Conservation (phyloP, 495 filamentous ascomycete genomes). For the Xylaria intraflava region DNA sequence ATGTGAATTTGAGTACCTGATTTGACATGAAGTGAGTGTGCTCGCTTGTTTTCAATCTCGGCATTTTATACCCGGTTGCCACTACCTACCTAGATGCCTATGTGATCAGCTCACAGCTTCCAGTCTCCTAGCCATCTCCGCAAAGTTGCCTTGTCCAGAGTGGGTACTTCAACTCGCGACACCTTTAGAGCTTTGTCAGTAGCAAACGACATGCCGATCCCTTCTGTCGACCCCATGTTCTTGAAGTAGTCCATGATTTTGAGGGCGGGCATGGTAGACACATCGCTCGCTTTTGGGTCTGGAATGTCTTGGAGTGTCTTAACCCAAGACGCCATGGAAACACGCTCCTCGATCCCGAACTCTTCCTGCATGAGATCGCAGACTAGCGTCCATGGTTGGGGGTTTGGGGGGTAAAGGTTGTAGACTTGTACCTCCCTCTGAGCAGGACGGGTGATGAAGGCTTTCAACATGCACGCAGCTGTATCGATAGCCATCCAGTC, state of each 20-base stretch:
- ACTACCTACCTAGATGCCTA: too few species aligned
- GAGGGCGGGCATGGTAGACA: constrained; percentile 3
- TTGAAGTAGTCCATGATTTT: constrained; percentile 9
- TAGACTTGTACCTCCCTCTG: constrained; percentile 4
- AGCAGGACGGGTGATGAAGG: too few species aligned
- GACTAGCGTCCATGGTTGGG: constrained; percentile 3
- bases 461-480: constrained; percentile 15
- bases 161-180: background rate
- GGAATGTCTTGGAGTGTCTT: constrained; percentile 1
- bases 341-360: background rate
- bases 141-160: background rate
- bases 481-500: constrained; percentile 31
- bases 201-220: background rate
- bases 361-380: background rate
- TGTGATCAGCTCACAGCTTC: too few species aligned
- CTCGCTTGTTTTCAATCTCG: too few species aligned
- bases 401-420: background rate
- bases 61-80: too few species aligned
- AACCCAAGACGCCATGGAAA: constrained; percentile 1
- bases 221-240: background rate
- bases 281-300: background rate
- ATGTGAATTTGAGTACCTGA: too few species aligned
- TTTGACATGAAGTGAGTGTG: too few species aligned
- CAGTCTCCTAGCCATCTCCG: background rate
- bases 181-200: background rate